Evolutionary conservation across 2,329 filamentous ascomycete genomes (phyloP), one percentile per base, ranked within the genome.

Genomic region (Calonectria hawksworthii): DNA sequence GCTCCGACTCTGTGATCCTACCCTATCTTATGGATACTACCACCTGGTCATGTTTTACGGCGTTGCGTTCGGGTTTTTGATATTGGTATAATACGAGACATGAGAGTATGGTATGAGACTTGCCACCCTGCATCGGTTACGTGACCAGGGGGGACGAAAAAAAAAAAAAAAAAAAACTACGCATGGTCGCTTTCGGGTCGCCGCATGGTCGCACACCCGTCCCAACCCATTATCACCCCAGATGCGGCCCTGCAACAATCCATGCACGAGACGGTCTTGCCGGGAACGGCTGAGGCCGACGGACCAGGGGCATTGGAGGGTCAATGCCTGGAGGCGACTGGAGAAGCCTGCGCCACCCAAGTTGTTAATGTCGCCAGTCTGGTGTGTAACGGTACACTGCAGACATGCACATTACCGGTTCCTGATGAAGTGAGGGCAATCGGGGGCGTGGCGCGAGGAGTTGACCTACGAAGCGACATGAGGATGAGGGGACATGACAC

Each of bases 281-380:
- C 47, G 54, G 54, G 70, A 63, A 64, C 65, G 65, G 70, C 70
- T 73, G 70, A 73, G 65, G 71, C 66, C 51, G 66, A 54, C n/a
- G 47, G 56, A 52, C 36, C 61, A 59, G 69, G 61, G 61, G 41
- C 36, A 50, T 28, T 50, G 47, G 50, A 56, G 59, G 59, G 61
- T 63, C 47, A 32, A 63, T 63, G 50, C 51, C 52, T 41, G 38
- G 63, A 63, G 63, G 63, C 41, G 56, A 30, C 61, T 32, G 13
- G 36, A 50, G 51, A 38, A 41, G 34, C 50, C 50, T 69, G 66
- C 66, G 34, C 59, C 52, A 70, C 66, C 51, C 30, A 66, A 52
- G 59, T 44, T 36, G 59, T 68, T 65, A 23, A 59, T 44, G 38
- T 70, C 52, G 23, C 51, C 50, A 16, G 23, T 34, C 38, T 65